Evolutionary conservation across 2,329 filamentous ascomycete species (phyloP).

Genomic region (Penicillium griseofulvum): DNA sequence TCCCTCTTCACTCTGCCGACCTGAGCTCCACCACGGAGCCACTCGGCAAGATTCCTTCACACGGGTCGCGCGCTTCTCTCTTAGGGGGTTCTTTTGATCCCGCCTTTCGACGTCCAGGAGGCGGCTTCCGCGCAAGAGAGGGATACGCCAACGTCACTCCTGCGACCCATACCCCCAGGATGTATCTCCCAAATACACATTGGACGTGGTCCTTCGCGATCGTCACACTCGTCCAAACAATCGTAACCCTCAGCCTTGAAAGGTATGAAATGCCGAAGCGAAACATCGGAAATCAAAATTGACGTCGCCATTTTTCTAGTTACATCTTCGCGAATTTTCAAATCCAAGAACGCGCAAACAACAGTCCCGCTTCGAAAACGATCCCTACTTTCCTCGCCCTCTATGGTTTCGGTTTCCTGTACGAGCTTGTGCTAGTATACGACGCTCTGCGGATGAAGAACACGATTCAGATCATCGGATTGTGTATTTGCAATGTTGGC

Average conservation of each 20-base stretch:
- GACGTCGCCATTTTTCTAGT: constrained; percentile 45
- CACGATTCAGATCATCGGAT: constrained; percentile 95
- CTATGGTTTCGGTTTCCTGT: constrained; percentile 96
- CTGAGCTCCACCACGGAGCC: constrained; percentile 42
- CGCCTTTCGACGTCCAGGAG: constrained; percentile 48
- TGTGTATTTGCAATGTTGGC: constrained; percentile 88
- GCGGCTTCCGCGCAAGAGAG: constrained; percentile 53
- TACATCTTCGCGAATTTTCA: constrained; percentile 92
- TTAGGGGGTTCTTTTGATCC: constrained; percentile 57
- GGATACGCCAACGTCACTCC: constrained; percentile 45
- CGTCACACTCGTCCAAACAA: constrained; percentile 70
- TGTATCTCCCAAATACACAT: constrained; percentile 76
- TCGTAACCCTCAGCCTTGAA: constrained; percentile 79
- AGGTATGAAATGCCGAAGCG: constrained; percentile 59
- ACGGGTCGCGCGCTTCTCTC: constrained; percentile 58
- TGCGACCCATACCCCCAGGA: constrained; percentile 42
- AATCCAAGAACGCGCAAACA: constrained; percentile 44
- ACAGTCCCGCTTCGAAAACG: constrained; percentile 52
- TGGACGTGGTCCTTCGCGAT: constrained; percentile 89
- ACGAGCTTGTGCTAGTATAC: constrained; percentile 84
- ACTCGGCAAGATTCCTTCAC: constrained; percentile 54
- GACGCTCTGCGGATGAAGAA: constrained; percentile 94
- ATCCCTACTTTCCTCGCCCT: constrained; percentile 95
- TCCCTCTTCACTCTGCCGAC: constrained; percentile 24
- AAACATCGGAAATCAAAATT: background rate